Percentiles rank a stretch among this genome's conserved stretches.
Conservation (phyloP, 2,329 filamentous ascomycete species). For the Pseudopyrenochaeta lycopersici region DNA sequence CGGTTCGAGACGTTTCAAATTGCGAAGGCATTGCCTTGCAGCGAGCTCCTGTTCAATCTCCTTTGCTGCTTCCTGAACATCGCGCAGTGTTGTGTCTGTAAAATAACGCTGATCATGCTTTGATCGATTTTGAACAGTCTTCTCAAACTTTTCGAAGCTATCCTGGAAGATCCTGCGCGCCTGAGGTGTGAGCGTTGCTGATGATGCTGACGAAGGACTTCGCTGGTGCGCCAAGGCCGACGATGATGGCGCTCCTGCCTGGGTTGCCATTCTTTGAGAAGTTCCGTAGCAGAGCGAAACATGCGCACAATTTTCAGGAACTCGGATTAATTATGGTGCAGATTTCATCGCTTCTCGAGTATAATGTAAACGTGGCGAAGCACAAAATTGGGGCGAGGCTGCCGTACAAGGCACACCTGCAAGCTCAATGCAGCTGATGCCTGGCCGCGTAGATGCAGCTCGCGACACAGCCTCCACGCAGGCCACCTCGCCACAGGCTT, state of each 20-base stretch:
- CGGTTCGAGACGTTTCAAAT: constrained; percentile 56
- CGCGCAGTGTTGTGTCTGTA: constrained; percentile 43
- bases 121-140: constrained; percentile 5
- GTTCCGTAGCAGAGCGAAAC: neutral
- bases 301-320: neutral
- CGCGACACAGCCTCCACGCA: neutral
- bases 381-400: neutral
- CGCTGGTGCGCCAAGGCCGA: neutral
- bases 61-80: constrained; percentile 49
- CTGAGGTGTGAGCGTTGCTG: neutral
- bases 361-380: neutral
- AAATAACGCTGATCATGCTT: constrained; percentile 30
- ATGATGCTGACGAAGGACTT: neutral
- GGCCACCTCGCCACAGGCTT: neutral
- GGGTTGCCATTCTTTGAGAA: neutral
- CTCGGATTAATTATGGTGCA: no score
- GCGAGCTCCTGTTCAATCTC: constrained; percentile 54
- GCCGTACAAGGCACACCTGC: neutral
- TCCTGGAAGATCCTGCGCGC: constrained; percentile 35
- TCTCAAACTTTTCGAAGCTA: constrained; percentile 31
- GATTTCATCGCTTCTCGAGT: neutral
- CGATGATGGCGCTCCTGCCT: neutral
- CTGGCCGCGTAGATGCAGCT: neutral
- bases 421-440: neutral
- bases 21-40: constrained; percentile 50